Evolutionary conservation across 768 basidiomycete species (phyloP).

Genomic region (Boletellus sp.): DNA sequence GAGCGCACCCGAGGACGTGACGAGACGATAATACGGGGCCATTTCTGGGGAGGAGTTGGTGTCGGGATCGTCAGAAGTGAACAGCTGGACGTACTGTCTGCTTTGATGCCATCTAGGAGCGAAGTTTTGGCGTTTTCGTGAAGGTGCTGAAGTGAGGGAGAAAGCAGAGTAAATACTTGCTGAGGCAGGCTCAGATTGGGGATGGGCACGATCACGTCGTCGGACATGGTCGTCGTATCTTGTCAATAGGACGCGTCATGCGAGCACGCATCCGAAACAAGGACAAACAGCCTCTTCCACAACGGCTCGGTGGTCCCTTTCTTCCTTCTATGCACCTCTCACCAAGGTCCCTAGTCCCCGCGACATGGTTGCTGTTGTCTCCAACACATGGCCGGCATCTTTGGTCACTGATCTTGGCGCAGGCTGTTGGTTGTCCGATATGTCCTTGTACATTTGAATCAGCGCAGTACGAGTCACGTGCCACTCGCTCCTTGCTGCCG

Average conservation of each 20-base stretch:
- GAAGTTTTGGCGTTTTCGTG: conserved; percentile 64
- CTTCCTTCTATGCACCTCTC: too few species aligned
- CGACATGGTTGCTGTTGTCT: too few species aligned
- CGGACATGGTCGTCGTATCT: conserved; percentile 53
- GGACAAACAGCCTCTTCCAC: too few species aligned
- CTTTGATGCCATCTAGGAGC: conserved; percentile 70
- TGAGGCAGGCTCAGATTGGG: conserved; percentile 85
- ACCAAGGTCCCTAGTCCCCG: too few species aligned
- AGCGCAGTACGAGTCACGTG: too few species aligned
- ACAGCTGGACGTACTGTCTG: conserved; percentile 59
- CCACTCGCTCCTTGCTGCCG: too few species aligned
- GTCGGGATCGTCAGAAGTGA: background rate
- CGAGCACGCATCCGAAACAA: background rate
- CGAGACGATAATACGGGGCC: conserved; percentile 73
- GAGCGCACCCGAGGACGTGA: conserved; percentile 48
- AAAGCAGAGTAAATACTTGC: conserved; percentile 70
- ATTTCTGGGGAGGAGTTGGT: conserved; percentile 53
- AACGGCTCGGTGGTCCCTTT: too few species aligned
- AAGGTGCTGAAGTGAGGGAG: conserved; percentile 53
- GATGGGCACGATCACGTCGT: conserved; percentile 79
- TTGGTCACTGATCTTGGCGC: too few species aligned
- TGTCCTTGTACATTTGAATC: too few species aligned
- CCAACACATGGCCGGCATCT: too few species aligned
- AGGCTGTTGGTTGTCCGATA: too few species aligned
- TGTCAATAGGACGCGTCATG: conserved; percentile 17